Conservation (phyloP, 352 stramenopile species). For the Phytophthora cryptogea region DNA sequence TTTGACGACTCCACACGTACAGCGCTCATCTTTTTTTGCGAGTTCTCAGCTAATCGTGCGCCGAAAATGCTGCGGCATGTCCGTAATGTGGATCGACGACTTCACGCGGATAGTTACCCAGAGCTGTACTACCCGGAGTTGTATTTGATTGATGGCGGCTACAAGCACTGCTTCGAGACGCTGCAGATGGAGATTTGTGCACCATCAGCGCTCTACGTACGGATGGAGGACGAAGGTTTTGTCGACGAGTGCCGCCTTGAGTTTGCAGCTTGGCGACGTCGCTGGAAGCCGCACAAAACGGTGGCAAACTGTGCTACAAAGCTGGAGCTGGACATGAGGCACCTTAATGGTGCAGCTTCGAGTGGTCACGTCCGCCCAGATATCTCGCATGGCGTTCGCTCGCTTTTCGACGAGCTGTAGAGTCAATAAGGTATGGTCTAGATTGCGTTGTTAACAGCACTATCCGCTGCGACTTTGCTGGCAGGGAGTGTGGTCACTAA, state of each 20-base stretch:
- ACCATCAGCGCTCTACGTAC: constrained; percentile 40
- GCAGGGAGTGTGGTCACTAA: too few relatives aligned
- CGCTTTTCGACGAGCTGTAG: constrained; percentile 40
- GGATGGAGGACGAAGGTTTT: constrained; percentile 57
- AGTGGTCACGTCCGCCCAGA: background rate
- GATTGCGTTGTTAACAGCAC: too few relatives aligned
- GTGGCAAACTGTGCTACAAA: constrained; percentile 39
- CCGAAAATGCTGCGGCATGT: constrained; percentile 75
- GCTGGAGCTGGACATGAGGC: constrained; percentile 32
- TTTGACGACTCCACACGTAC: constrained; percentile 34
- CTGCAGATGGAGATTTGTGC: constrained; percentile 42
- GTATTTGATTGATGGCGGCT: constrained; percentile 73
- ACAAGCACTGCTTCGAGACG: constrained; percentile 73
- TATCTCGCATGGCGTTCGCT: constrained; percentile 19
- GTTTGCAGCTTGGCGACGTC: constrained; percentile 49
- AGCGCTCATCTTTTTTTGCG: constrained; percentile 70
- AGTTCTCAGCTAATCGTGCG: constrained; percentile 70
- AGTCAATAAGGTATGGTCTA: background rate
- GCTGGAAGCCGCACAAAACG: constrained; percentile 56
- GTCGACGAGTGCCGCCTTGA: constrained; percentile 47
- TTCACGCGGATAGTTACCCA: constrained; percentile 62
- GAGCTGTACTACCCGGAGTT: constrained; percentile 71
- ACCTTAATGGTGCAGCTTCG: background rate
- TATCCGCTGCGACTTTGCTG: too few relatives aligned
- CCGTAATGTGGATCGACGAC: constrained; percentile 61